Base-by-base conservation (phyloP, 768 basidiomycete species). In the Auriscalpium vulgare region DNA sequence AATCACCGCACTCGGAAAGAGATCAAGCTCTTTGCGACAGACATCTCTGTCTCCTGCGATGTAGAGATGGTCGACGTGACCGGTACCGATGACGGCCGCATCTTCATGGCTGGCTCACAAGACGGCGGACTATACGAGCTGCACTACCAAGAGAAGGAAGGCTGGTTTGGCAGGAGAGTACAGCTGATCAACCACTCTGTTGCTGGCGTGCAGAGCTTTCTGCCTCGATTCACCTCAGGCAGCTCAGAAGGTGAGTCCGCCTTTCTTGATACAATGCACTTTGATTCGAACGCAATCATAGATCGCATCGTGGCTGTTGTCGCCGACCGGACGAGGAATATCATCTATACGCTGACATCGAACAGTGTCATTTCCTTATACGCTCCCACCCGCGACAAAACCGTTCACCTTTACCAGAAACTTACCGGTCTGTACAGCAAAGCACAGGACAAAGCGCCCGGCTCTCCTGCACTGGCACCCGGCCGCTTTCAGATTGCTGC, bases 101-200 rank as follows among this genome's bases (percentile, higher is more conserved):
- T 97, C 59, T 95, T 98, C 72, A 90, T 95, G 88, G 81, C 81
- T 51, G 91, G 91, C 13, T 75, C 79, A 10, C 84, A 87, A 64
- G 92, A 95, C 64, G 93, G 93, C 13, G 84, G 85, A 66, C 72
- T 98, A 53, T 97, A 95, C 69, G 95, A 97, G 69, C 70, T 98
- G 45, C 86, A 89, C 64, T 98, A 97, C 69, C 89, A 92, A 64
- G 84, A 87, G 62, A 87, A 80, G 59, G 90, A 94, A 65, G 87
- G 89, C 0, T 95, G 93, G 93, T 95, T 97, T 72, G 87, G 84
- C 46, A 91, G 92, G 68, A 79, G 85, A 50, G 82, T 91, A 19
- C 83, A 88, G 61, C 76, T 98, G 53, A 78, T 91, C 66, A 95
- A 97, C 63, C 91, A 94, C 65, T 91, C 93, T 17, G 78, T 89